Evolutionary conservation across 805 yeast species (phyloP), one percentile per base, ranked within the genome.

Genomic region (Cyberlindnera amylophila): DNA sequence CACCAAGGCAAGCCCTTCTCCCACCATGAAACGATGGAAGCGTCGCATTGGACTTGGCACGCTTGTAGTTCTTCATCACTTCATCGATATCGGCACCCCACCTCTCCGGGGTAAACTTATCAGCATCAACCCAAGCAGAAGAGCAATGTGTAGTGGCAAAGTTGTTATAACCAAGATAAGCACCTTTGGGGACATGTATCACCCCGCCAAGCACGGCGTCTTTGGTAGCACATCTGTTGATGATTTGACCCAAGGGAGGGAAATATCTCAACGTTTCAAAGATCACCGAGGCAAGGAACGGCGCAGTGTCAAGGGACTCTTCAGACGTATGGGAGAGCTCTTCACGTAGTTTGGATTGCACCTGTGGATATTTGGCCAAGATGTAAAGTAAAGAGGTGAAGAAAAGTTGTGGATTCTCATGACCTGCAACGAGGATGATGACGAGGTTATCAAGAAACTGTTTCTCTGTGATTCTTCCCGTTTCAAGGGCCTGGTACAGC

Each of bases 21-120:
- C 82, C 71, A 6, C 84, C 84, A 54, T 78, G 83, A 47, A 78
- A 78, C 0, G 81, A 70, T 4, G 78, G 71, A 14, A 78, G 54
- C 8, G 63, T 65, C 7, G 74, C 67, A n/a, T 54, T 57, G 33
- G 72, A 63, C 52, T 78, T 78, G 8, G 75, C 66, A 13, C 48
- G 50, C 30, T 63, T 62, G 64, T 73, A 79, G 13, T 56, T 66
- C 17, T 50, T 54, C 27, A 54, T 52, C 3, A 78, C 63, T 9
- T 69, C 71, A 2, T 63, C 65, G 2, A 59, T 53, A 1, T 55
- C 54, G 0, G 14, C 18, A 0, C 82, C 83, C 84, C 84, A 78
- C 44, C 84, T 58, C 26, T 59, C 62, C 0, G 82, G 80, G 1
- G 46, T 43, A 45, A 78, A 78, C 2, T 44, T 48, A 39, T 72